Percentiles rank a stretch among this genome's conserved stretches.
These are phyloP conservation scores for Mycotypha africana DNA, from an alignment of 371 early-diverging fungal species.

Conservation along the genomic window DNA sequence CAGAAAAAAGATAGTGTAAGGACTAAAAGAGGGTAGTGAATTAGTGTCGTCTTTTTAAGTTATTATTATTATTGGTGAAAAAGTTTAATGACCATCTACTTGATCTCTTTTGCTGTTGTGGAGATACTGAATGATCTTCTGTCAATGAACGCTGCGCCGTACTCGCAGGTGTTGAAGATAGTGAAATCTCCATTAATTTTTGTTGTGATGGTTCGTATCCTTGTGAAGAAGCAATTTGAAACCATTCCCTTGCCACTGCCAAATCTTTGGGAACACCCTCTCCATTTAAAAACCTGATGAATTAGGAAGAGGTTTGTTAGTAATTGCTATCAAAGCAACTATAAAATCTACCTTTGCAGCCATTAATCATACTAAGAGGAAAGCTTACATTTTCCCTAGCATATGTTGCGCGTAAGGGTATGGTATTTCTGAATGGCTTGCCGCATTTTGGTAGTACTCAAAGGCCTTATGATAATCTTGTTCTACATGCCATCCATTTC, in stretches of 20 bases:
- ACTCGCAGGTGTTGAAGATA: too few relatives aligned
- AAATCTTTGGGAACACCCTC: constrained; percentile 43
- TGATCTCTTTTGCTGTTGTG: constrained; percentile 22
- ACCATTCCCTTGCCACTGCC: constrained; percentile 41
- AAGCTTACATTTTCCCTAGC: constrained; percentile 43
- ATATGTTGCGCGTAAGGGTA: constrained; percentile 41
- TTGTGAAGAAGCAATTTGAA: constrained; percentile 38
- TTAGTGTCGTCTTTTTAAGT: too few relatives aligned
- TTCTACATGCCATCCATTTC: constrained; percentile 30
- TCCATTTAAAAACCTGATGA: constrained; percentile 40
- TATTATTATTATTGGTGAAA: constrained; percentile 20
- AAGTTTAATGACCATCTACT: constrained; percentile 37
- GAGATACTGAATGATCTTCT: too few relatives aligned
- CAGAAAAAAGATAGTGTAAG: too few relatives aligned
- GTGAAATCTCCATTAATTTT: too few relatives aligned
- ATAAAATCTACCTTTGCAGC: too few relatives aligned
- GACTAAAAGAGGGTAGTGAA: too few relatives aligned
- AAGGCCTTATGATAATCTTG: constrained; percentile 38
- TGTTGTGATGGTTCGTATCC: constrained; percentile 38
- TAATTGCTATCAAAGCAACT: too few relatives aligned
- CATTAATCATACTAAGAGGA: background rate
- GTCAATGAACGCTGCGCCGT: too few relatives aligned
- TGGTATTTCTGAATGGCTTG: constrained; percentile 34
- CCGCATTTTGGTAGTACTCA: constrained; percentile 37
- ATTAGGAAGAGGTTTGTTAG: background rate